phyloP scores from a whole-genome alignment of 2,329 filamentous ascomycete genomes.

The Aspergillus pseudoviridinutans region DNA sequence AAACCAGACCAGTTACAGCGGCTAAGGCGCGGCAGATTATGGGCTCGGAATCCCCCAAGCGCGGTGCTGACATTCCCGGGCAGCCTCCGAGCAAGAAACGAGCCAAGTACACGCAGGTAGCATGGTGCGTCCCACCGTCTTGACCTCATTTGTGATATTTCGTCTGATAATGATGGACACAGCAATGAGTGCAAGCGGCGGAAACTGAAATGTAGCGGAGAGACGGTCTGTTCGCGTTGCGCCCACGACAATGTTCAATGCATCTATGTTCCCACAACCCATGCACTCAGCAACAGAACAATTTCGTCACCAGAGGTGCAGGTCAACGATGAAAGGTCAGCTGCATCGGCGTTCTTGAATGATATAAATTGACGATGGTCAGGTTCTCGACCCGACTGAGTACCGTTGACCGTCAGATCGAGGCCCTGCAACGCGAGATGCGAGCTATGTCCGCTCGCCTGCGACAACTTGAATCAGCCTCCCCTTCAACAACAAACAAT shows the following conservation, averaged over 20 bases:
- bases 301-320: constrained; percentile 6
- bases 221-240: constrained; percentile 64
- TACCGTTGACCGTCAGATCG: constrained; percentile 25
- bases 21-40: background rate
- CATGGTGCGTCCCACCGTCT: constrained; percentile 24
- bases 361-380: background rate
- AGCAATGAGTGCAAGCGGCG: constrained; percentile 73
- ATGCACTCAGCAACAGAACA: constrained; percentile 3
- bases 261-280: constrained; percentile 62
- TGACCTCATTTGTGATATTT: background rate
- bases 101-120: constrained; percentile 34
- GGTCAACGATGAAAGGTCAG: constrained; percentile 19
- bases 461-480: constrained; percentile 22
- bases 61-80: constrained; percentile 12
- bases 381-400: constrained; percentile 19
- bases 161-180: background rate
- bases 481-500: constrained; percentile 3
- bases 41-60: constrained; percentile 7
- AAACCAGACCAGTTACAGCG: background rate
- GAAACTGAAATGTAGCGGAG: constrained; percentile 71
- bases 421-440: constrained; percentile 27
- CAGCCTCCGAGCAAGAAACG: constrained; percentile 25
- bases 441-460: constrained; percentile 26
- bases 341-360: background rate
- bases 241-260: constrained; percentile 58